Base-by-base conservation (phyloP, 257 asterid species). In the Gentiana macrophylla region DNA sequence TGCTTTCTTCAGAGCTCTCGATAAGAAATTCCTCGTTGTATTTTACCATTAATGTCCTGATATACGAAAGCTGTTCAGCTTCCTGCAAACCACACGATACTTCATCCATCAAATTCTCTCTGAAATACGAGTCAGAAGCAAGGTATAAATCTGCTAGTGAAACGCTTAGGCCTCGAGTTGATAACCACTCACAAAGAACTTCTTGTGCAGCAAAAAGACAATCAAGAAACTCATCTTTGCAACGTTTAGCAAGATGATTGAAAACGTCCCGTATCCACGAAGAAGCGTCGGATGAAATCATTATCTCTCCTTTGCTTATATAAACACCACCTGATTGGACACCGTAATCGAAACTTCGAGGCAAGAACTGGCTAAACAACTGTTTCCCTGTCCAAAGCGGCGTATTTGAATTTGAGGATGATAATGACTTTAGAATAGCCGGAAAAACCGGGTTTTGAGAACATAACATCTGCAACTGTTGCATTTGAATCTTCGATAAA, bases 321-420 rank as follows among this genome's bases (percentile, higher is more conserved):
- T 34, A 49, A 12, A 85, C 83, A 33, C 74, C 84, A 72, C 72
- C 72, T 53, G 79, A 71, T 49, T 77, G 72, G 58, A 57, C 69
- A 52, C 37, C 48, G 62, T 75, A 91, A 33, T 78, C 80, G 62
- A 86, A 78, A 67, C 76, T 79, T 7, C 51, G 62, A 8, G 99
- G 97, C 79, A 88, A 72, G 55, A 88, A 84, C 56, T 60, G 75
- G 72, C 85, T 70, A 64, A 92, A 76, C 63, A 92, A 62, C 52
- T 88, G 95, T 56, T 85, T 83, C 47, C 99, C 97, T 0, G 99
- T 88, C 97, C 96, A 91, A 36, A 74, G 72, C 60, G 75, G 47
- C 47, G 57, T 49, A 36, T 53, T 53, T 24, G 64, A 58, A 24
- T 24, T 24, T 24, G 24, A 24, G 4, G 65, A 35, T 46, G 77